Conservation (phyloP, 1,139 yeast genomes). For the Yamadazyma triangularis region DNA sequence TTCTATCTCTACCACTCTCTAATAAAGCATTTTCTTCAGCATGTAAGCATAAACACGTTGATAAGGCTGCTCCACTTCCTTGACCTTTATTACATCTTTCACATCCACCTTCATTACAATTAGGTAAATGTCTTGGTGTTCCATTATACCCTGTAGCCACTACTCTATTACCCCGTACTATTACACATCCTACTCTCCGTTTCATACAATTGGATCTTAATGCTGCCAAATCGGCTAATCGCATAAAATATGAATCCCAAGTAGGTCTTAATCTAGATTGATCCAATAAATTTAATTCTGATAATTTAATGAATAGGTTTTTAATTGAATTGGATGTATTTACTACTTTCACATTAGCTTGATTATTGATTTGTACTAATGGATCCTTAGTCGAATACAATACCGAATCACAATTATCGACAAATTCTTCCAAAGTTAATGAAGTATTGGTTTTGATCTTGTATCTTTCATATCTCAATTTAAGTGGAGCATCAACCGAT, state of each 20-base stretch:
- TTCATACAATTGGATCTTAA: slow-evolving; percentile 94
- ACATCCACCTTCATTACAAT: slow-evolving; percentile 97
- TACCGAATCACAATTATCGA: slow-evolving; percentile 39
- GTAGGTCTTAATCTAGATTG: slow-evolving; percentile 73
- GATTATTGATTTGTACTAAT: slow-evolving; percentile 48
- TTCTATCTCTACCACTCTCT: slow-evolving; percentile 89
- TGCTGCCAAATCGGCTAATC: slow-evolving; percentile 89
- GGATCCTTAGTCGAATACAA: slow-evolving; percentile 35
- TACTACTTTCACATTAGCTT: slow-evolving; percentile 57
- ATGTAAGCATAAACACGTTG: slow-evolving; percentile 88
- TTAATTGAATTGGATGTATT: slow-evolving; percentile 50
- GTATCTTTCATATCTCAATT: slow-evolving; percentile 49
- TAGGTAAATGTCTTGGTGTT: slow-evolving; percentile 81
- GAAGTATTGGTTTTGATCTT: slow-evolving; percentile 15
- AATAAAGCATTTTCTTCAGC: slow-evolving; percentile 96
- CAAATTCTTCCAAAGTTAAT: slow-evolving; percentile 38
- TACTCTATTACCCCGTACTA: slow-evolving; percentile 80
- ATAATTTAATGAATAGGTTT: slow-evolving; percentile 47
- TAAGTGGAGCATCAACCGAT: slow-evolving; percentile 72
- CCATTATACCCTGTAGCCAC: slow-evolving; percentile 98
- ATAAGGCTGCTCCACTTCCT: slow-evolving; percentile 57
- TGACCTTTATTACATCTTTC: slow-evolving; percentile 71
- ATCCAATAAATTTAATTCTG: slow-evolving; percentile 52
- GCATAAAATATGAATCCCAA: slow-evolving; percentile 97
- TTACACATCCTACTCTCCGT: slow-evolving; percentile 92